These are phyloP conservation scores for Aspergillus intermedius DNA, from an alignment of 2,329 filamentous ascomycete species.

Conservation along the genomic window DNA sequence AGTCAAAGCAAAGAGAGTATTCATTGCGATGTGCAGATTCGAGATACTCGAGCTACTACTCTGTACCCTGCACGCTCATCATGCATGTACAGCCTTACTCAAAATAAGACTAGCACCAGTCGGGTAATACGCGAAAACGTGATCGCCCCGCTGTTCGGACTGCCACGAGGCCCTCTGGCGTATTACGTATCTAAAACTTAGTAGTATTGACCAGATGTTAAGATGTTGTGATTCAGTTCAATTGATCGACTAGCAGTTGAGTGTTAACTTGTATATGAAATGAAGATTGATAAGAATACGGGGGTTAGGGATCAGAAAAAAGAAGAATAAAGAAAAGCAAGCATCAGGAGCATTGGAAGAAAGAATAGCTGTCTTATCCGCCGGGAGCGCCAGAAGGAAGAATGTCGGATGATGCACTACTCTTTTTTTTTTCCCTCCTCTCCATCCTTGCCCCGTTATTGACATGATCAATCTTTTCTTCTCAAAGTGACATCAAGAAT, in stretches of 20 bases:
- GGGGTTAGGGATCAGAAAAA: too few species aligned
- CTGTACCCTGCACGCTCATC: not conserved
- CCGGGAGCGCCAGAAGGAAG: not conserved
- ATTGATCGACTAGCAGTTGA: not conserved
- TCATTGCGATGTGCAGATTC: too few species aligned
- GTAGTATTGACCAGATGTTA: not conserved
- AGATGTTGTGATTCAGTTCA: not conserved
- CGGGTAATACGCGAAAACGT: conserved; percentile 8
- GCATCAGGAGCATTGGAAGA: too few species aligned
- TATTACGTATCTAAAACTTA: not conserved
- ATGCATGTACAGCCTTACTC: conserved; percentile 12
- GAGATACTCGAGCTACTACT: not conserved
- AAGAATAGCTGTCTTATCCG: not conserved
- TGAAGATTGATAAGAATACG: too few species aligned
- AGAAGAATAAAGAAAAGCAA: too few species aligned
- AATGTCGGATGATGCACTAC: not conserved
- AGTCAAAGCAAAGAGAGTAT: too few species aligned
- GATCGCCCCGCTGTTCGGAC: conserved; percentile 16
- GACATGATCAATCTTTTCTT: not conserved
- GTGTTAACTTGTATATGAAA: too few species aligned
- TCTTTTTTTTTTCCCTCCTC: not conserved
- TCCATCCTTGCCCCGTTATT: not conserved
- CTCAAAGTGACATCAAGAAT: too few species aligned
- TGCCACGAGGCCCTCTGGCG: conserved; percentile 13
- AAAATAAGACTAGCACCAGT: too few species aligned